phyloP scores from a whole-genome alignment of 2,329 filamentous ascomycete species.

The Trichoderma asperellum region DNA sequence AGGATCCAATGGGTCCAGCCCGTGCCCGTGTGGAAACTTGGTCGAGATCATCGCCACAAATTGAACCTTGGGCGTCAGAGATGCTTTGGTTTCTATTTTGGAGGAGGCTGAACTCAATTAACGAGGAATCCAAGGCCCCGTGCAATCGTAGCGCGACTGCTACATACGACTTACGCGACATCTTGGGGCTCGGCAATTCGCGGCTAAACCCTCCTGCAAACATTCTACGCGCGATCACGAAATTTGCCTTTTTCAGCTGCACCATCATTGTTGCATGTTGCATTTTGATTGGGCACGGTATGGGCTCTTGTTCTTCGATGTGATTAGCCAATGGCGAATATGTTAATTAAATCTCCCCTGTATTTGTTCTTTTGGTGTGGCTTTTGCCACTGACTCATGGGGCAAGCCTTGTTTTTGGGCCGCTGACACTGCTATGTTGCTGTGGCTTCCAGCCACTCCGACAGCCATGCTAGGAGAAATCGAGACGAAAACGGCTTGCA shows the following conservation, averaged over 20 bases:
- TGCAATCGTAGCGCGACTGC: background rate
- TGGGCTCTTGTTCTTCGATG: background rate
- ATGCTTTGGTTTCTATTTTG: background rate
- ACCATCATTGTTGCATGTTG: background rate
- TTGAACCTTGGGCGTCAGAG: background rate
- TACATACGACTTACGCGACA: background rate
- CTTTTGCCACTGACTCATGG: conserved; percentile 16
- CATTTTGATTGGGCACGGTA: background rate
- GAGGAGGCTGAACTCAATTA: conserved; percentile 21
- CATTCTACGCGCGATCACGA: conserved; percentile 9
- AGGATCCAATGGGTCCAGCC: background rate
- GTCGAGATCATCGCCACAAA: background rate
- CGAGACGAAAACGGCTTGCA: background rate
- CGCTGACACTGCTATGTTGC: conserved; percentile 9
- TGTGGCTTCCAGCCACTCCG: conserved; percentile 13
- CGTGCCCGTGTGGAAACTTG: background rate
- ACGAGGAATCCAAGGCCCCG: background rate
- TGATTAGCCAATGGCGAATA: background rate
- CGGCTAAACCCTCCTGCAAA: conserved; percentile 14
- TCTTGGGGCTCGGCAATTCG: conserved; percentile 22
- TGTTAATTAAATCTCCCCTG: background rate
- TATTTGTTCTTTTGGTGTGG: conserved; percentile 10
- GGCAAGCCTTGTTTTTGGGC: background rate
- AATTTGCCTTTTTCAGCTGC: background rate
- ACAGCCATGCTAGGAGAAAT: background rate